Evolutionary conservation across 140 eudicot species (phyloP), one percentile per base, ranked within the genome.

Genomic region (Bidens hawaiensis): DNA sequence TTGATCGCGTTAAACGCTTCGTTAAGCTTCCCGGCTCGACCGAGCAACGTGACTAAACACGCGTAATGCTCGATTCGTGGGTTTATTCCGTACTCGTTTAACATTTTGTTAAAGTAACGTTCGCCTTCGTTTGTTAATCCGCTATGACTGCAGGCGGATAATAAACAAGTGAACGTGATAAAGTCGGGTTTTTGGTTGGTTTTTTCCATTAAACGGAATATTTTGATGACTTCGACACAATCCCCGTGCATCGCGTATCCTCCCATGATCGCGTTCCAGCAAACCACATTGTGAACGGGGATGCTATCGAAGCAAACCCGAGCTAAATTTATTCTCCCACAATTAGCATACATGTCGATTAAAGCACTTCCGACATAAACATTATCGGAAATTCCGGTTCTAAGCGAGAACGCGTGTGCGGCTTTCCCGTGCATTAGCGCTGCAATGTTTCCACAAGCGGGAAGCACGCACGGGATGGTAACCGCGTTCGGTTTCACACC

Each of bases 381-480:
- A 77, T 82, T 78, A 69, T 72, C 24, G 6, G 71, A 40, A 27
- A 93, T 78, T 19, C 80, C 80, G 0, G 63, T 71, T 67, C 79
- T 69, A 10, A 87, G 52, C 0, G 95, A 82, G 71, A 82, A 87
- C 30, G 82, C 82, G 27, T 88, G 96, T 3, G 83, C 85, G 19
- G 95, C 76, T 64, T 93, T 93, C 46, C 99, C 96, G 43, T 88
- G 96, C 84, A 70, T 78, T 3, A 84, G 71, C 6, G 99, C 99
- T 15, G 95, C 99, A 69, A 88, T 77, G 78, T 88, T 93, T 8
- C 96, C 96, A 70, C 95, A 88, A 15, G 96, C 99, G 0, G 99
- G 99, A 65, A 93, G 93, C 76, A 87, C 74, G 65, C 95, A 91
- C 30, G 98, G 96, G 65, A 91, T 82, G 6, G 95, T 91, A 7